Evolutionary conservation across 495 filamentous ascomycete genomes (phyloP).

Genomic region (Geoglossum glabrum): DNA sequence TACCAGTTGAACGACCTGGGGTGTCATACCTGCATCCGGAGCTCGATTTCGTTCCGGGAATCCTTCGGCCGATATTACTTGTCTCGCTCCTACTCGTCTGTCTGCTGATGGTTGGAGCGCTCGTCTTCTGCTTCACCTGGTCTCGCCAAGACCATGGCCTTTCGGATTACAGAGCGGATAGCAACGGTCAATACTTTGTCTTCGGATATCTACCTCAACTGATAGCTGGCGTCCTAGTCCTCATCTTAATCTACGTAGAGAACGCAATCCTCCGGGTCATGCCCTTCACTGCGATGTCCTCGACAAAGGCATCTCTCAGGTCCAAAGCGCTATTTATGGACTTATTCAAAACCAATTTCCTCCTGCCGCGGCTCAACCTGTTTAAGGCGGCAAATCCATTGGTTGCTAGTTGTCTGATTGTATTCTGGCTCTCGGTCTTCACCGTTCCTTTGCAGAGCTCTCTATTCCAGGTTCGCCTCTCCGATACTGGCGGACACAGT

Average conservation of each 20-base stretch:
- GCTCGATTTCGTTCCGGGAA: slow-evolving; percentile 43
- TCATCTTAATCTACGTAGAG: slow-evolving; percentile 58
- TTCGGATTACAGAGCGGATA: slow-evolving; percentile 40
- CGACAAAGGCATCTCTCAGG: slow-evolving; percentile 26
- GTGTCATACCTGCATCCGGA: slow-evolving; percentile 29
- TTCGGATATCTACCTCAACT: slow-evolving; percentile 69
- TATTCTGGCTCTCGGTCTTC: slow-evolving; percentile 43
- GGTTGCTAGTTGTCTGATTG: slow-evolving; percentile 31
- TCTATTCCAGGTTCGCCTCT: slow-evolving; percentile 38
- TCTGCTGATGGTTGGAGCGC: slow-evolving; percentile 46
- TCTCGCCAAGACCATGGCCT: slow-evolving; percentile 43
- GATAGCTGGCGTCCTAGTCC: slow-evolving; percentile 45
- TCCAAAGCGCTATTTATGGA: slow-evolving; percentile 31
- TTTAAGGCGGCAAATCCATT: slow-evolving; percentile 33
- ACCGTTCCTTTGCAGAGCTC: slow-evolving; percentile 45
- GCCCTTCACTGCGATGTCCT: slow-evolving; percentile 59
- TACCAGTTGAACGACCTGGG: slow-evolving; percentile 28
- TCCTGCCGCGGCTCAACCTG: slow-evolving; percentile 37
- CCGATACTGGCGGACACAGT: slow-evolving; percentile 20
- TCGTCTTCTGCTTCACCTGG: slow-evolving; percentile 56
- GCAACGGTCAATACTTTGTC: slow-evolving; percentile 60
- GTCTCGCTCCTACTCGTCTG: slow-evolving; percentile 35
- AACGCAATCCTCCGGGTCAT: slow-evolving; percentile 54
- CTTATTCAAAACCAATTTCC: slow-evolving; percentile 31
- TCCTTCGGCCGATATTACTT: slow-evolving; percentile 43